Evolutionary conservation across 371 early-diverging fungal genomes (phyloP).

Genomic region (Mortierella sp.): DNA sequence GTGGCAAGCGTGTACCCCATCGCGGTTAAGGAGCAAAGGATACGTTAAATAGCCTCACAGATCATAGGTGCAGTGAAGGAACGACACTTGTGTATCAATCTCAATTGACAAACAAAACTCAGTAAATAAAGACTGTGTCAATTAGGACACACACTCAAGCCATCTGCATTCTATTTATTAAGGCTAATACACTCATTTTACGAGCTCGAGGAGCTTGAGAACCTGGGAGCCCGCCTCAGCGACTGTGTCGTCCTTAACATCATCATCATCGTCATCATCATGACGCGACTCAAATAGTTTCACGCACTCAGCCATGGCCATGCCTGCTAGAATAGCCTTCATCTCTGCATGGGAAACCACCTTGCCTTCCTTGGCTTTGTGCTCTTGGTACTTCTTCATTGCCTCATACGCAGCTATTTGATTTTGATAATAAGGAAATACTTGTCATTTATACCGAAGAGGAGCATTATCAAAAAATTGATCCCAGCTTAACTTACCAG

Average conservation of each 20-base stretch:
- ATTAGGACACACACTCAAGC: not conserved
- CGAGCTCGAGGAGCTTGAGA: conserved; percentile 52
- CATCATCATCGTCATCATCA: conserved; percentile 20
- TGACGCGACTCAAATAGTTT: conserved; percentile 41
- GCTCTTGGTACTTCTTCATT: conserved; percentile 43
- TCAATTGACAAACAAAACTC: not conserved
- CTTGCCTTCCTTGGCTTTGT: conserved; percentile 35
- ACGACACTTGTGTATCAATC: too few relatives aligned
- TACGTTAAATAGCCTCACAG: not conserved
- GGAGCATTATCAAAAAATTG: not conserved
- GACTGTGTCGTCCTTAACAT: conserved; percentile 40
- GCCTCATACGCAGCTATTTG: conserved; percentile 55
- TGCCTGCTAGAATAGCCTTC: conserved; percentile 54
- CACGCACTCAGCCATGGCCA: conserved; percentile 55
- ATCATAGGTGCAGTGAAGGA: not conserved
- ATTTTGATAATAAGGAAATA: not conserved
- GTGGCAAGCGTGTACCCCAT: conserved; percentile 40
- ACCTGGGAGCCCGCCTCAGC: conserved; percentile 51
- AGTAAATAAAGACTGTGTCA: not conserved
- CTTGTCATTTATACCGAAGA: not conserved
- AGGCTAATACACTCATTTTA: not conserved
- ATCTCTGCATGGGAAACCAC: conserved; percentile 43
- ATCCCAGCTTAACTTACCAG: conserved; percentile 21
- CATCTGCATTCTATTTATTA: not conserved
- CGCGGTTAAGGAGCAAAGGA: conserved; percentile 20